phyloP scores from a whole-genome alignment of 2,329 filamentous ascomycete genomes.

The Pseudogymnoascus sp. region DNA sequence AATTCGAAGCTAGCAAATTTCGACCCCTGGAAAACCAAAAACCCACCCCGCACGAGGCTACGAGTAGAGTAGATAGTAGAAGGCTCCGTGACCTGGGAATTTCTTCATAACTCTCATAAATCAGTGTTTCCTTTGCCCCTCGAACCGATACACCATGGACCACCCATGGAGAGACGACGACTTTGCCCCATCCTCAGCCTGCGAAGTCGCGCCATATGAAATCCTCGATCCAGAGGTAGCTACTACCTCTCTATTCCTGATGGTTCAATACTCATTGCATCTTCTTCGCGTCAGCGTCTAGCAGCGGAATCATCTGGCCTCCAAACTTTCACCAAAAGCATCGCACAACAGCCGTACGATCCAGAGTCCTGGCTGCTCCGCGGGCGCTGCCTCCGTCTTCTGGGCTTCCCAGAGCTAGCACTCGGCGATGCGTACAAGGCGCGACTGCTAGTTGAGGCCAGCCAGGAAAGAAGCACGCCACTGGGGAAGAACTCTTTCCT shows the following conservation, averaged over 20 bases:
- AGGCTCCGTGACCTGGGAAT: background rate
- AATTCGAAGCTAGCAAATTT: slow-evolving; percentile 8
- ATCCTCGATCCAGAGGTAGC: slow-evolving; percentile 19
- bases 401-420: slow-evolving; percentile 28
- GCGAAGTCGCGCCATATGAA: slow-evolving; percentile 19
- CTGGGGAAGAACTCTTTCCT: slow-evolving; percentile 24
- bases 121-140: background rate
- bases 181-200: slow-evolving; percentile 21
- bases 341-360: slow-evolving; percentile 22
- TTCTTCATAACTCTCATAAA: slow-evolving; percentile 1
- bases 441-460: slow-evolving; percentile 25
- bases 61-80: slow-evolving; percentile 1
- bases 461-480: slow-evolving; percentile 14
- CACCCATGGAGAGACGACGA: slow-evolving; percentile 17
- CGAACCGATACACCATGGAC: slow-evolving; percentile 15
- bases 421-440: slow-evolving; percentile 29
- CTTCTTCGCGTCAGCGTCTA: slow-evolving; percentile 16
- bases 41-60: slow-evolving; percentile 3
- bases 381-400: slow-evolving; percentile 20
- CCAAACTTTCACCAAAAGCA: slow-evolving; percentile 16
- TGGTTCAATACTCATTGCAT: slow-evolving; percentile 11
- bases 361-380: slow-evolving; percentile 24
- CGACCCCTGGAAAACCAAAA: background rate
- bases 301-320: slow-evolving; percentile 18
- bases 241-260: slow-evolving; percentile 7